phyloP scores from a whole-genome alignment of 148 eudicot genomes.

The Suaeda aralocaspica region DNA sequence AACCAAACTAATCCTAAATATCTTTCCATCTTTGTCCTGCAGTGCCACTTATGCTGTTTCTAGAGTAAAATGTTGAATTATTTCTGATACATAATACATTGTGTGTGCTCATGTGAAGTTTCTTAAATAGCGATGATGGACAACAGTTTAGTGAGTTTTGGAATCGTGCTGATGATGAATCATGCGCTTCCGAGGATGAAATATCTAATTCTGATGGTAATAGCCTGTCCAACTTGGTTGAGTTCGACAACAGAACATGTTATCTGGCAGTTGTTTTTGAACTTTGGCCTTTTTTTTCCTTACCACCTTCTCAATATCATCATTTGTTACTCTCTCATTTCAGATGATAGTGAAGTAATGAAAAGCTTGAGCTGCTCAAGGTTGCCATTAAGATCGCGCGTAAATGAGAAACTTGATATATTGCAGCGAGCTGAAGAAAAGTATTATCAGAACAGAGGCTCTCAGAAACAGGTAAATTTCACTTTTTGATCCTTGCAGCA shows the following conservation, averaged over 20 bases:
- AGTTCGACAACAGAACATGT: slow-evolving; percentile 2
- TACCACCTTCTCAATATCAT: slow-evolving; percentile 8
- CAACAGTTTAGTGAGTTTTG: slow-evolving; percentile 71
- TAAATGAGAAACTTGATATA: slow-evolving; percentile 56
- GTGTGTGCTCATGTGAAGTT: slow-evolving; percentile 33
- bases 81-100: too few relatives aligned
- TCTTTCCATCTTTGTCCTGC: background rate
- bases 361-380: slow-evolving; percentile 36
- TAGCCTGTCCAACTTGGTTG: slow-evolving; percentile 7
- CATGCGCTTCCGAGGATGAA: slow-evolving; percentile 70
- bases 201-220: slow-evolving; percentile 91
- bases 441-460: slow-evolving; percentile 48
- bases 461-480: slow-evolving; percentile 51
- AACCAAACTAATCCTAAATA: too few relatives aligned
- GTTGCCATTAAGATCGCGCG: slow-evolving; percentile 40
- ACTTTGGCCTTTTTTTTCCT: background rate
- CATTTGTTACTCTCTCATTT: slow-evolving; percentile 13
- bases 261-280: slow-evolving; percentile 1
- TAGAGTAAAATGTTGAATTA: background rate
- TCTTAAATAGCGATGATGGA: slow-evolving; percentile 36
- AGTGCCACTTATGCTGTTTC: background rate
- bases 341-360: slow-evolving; percentile 54
- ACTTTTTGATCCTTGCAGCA: background rate
- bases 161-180: slow-evolving; percentile 71
- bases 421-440: slow-evolving; percentile 85